Evolutionary conservation across 768 basidiomycete genomes (phyloP), one percentile per base, ranked within the genome.

Genomic region (Mycena epipterygia): DNA sequence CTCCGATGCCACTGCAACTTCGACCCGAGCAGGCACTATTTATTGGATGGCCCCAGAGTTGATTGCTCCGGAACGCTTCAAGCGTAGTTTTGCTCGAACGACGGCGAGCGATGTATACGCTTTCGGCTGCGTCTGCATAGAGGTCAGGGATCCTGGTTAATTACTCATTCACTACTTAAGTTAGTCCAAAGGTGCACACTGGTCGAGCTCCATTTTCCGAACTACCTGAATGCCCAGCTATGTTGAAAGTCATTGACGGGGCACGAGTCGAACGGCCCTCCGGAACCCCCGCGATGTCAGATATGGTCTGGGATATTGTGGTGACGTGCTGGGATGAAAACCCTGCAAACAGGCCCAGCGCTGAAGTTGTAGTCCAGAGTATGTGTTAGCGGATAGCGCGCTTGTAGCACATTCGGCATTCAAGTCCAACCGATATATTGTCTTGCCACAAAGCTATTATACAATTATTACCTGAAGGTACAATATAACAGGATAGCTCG

Each of bases 31-130:
- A 23, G 81, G 81, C 30, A 75, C 76, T 16, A 63, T 76, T 16
- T 57, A 79, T n/a, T 83, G 81, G 80, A 82, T 80, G 81, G 80
- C 82, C 2, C 82, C 81, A 1, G 81, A 82, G 67, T 73, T 82
- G 11, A 72, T 79, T 21, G 65, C 78, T 61, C 80, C 81, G 1
- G 78, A 77, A 32, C 64, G 70, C 14, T 79, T 81, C 60, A 77
- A 71, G 58, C 57, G 70, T n/a, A 64, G 67, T 29, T 78, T 77
- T 44, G 27, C 61, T 11, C 67, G 79, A 56, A 80, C 81, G 7
- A 68, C 73, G 25, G 73, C 73, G 2, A 81, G 74, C 41, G 80
- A 82, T 63, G 76, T 81, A 13, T 82, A 79, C 69, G 76, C 81
- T 1, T 81, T 81, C 71, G 81, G 75, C 3, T 80, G 79, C 59